phyloP scores from a whole-genome alignment of 495 filamentous ascomycete genomes.

The Chaetomium cochliodes region DNA sequence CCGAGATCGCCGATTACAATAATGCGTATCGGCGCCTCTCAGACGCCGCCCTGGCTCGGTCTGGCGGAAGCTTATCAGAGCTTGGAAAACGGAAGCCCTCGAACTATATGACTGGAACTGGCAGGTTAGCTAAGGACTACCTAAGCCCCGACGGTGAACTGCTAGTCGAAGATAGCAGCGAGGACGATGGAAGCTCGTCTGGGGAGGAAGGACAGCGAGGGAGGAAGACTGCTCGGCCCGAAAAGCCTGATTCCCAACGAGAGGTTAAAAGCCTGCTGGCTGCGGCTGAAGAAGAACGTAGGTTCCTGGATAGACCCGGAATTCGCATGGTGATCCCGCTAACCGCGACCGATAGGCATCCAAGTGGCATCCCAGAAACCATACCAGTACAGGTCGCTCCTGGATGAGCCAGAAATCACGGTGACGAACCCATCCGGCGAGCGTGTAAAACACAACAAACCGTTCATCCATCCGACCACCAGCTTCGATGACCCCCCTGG shows the following conservation, averaged over 20 bases:
- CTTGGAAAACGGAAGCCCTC: conserved; percentile 49
- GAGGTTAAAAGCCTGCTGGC: conserved; percentile 59
- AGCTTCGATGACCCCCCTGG: conserved; percentile 67
- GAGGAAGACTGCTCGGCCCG: conserved; percentile 43
- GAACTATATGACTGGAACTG: conserved; percentile 47
- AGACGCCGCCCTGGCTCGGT: conserved; percentile 59
- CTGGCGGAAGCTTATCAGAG: conserved; percentile 53
- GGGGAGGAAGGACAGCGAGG: conserved; percentile 54
- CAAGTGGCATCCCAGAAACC: conserved; percentile 44
- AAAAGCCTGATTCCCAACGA: conserved; percentile 34
- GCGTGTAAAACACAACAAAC: conserved; percentile 52
- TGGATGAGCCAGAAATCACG: conserved; percentile 62
- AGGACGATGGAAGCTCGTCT: conserved; percentile 51
- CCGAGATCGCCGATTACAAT: conserved; percentile 55
- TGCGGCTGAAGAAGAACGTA: conserved; percentile 77
- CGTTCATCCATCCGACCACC: conserved; percentile 75
- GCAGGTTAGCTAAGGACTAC: conserved; percentile 72
- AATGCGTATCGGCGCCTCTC: conserved; percentile 63
- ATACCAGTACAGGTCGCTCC: conserved; percentile 51
- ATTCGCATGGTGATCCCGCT: conserved; percentile 9
- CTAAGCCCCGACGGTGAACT: conserved; percentile 60
- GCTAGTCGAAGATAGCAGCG: conserved; percentile 52
- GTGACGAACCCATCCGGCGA: conserved; percentile 63
- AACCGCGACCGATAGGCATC: conserved; percentile 36
- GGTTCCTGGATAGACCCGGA: conserved; percentile 35